A percentile compares a stretch with the other conserved stretches of the same genome.
These are phyloP conservation scores for Chrysopogon serrulatus DNA, from an alignment of 176 grass and related monocot species.

Conservation along the genomic window DNA sequence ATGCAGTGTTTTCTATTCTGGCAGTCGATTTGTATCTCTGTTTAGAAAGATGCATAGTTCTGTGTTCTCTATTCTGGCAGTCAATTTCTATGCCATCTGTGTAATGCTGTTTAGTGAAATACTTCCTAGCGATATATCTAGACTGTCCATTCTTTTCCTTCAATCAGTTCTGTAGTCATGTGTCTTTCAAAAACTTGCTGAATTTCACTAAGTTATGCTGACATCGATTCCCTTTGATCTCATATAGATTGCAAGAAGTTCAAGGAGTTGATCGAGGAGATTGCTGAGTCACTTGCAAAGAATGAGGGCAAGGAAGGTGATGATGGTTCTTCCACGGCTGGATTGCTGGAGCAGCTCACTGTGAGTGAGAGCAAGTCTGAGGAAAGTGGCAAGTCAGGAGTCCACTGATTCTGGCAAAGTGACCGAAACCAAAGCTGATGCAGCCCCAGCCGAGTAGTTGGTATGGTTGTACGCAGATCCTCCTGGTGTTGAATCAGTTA, in stretches of 20 bases:
- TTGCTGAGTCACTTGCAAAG: constrained; percentile 44
- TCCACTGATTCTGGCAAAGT: constrained; percentile 11
- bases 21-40: no score
- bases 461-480: not conserved
- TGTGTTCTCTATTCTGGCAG: not conserved
- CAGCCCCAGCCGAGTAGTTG: constrained; percentile 20
- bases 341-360: constrained; percentile 54
- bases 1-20: constrained; percentile 5
- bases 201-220: not conserved
- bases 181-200: constrained; percentile 3
- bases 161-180: not conserved
- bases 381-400: not conserved
- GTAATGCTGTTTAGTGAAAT: not conserved
- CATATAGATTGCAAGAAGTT: constrained; percentile 73
- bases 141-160: not conserved
- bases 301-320: constrained; percentile 24
- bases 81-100: not conserved
- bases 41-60: not conserved
- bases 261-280: constrained; percentile 54
- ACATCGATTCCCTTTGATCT: not conserved
- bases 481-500: constrained; percentile 2
- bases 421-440: constrained; percentile 4
- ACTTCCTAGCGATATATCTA: not conserved
- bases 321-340: constrained; percentile 30
- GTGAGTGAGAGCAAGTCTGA: constrained; percentile 45